A percentile compares a stretch with the other conserved stretches of the same genome.
Evolutionary conservation across 1,284 basidiomycete genomes (phyloP).

Genomic region (Ceratobasidium sp.): DNA sequence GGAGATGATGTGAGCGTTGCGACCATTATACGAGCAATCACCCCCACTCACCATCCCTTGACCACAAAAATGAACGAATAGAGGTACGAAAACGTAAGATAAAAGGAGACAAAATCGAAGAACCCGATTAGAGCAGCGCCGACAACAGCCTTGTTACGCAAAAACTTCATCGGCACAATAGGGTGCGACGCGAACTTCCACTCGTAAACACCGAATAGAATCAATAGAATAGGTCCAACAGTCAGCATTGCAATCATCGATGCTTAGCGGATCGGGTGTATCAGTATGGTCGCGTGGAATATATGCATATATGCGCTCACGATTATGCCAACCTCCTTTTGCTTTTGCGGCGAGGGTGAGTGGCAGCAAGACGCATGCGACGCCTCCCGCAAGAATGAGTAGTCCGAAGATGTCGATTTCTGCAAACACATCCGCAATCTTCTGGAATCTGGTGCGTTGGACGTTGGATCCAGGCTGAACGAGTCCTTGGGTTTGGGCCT

Average conservation of each 20-base stretch:
- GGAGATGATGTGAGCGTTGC: constrained; percentile 56
- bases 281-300: constrained; percentile 1
- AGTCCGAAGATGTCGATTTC: constrained; percentile 77
- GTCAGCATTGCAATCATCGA: constrained; percentile 67
- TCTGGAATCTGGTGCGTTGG: constrained; percentile 43
- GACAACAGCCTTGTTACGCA: constrained; percentile 70
- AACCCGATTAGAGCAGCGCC: constrained; percentile 74
- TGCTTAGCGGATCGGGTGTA: constrained; percentile 56
- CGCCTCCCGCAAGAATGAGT: constrained; percentile 71
- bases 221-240: constrained; percentile 64
- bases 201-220: constrained; percentile 63
- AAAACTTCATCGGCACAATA: constrained; percentile 69
- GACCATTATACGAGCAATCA: constrained; percentile 56
- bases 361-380: constrained; percentile 76
- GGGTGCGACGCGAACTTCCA: constrained; percentile 65
- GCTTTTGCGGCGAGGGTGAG: constrained; percentile 68
- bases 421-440: constrained; percentile 57
- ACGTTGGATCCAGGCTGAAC: constrained; percentile 53
- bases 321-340: constrained; percentile 62
- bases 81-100: constrained; percentile 71
- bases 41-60: constrained; percentile 65
- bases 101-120: constrained; percentile 79
- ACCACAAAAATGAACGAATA: constrained; percentile 73
- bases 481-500: constrained; percentile 68
- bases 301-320: constrained; percentile 53